Conservation (phyloP, 2,329 filamentous ascomycete species). For the Amylocarpus encephaloides region DNA sequence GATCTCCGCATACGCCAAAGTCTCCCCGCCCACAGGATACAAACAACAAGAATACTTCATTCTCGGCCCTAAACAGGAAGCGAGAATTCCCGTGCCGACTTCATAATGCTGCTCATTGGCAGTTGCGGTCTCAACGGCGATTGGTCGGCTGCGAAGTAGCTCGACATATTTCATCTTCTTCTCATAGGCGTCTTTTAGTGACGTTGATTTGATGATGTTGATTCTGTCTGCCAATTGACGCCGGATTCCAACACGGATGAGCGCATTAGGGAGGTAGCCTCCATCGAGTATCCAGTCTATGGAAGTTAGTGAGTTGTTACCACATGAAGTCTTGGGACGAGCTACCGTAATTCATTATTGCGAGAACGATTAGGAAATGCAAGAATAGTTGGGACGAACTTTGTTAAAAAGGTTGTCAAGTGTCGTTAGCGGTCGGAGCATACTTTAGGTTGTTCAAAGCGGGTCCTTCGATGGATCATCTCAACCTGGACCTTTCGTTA, state of each 20-base stretch:
- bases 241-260: slow-evolving; percentile 61
- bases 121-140: slow-evolving; percentile 5
- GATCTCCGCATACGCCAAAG: slow-evolving; percentile 58
- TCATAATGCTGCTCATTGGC: slow-evolving; percentile 59
- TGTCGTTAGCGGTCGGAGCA: not conserved
- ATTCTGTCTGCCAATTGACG: slow-evolving; percentile 58
- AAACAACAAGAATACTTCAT: slow-evolving; percentile 69
- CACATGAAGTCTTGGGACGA: not conserved
- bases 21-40: slow-evolving; percentile 57
- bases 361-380: not conserved
- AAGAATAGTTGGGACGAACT: too few relatives aligned
- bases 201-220: slow-evolving; percentile 45
- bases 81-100: slow-evolving; percentile 59
- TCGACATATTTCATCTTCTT: slow-evolving; percentile 60
- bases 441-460: not conserved
- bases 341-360: slow-evolving; percentile 27
- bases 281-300: slow-evolving; percentile 55
- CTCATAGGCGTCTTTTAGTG: slow-evolving; percentile 46
- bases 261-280: slow-evolving; percentile 55
- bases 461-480: slow-evolving; percentile 18
- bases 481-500: slow-evolving; percentile 10
- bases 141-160: slow-evolving; percentile 38
- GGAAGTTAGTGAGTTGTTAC: slow-evolving; percentile 8
- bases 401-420: not conserved
- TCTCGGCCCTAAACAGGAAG: slow-evolving; percentile 54